Evolutionary conservation across 2,329 filamentous ascomycete genomes (phyloP).

Genomic region (Arthroderma sp.): DNA sequence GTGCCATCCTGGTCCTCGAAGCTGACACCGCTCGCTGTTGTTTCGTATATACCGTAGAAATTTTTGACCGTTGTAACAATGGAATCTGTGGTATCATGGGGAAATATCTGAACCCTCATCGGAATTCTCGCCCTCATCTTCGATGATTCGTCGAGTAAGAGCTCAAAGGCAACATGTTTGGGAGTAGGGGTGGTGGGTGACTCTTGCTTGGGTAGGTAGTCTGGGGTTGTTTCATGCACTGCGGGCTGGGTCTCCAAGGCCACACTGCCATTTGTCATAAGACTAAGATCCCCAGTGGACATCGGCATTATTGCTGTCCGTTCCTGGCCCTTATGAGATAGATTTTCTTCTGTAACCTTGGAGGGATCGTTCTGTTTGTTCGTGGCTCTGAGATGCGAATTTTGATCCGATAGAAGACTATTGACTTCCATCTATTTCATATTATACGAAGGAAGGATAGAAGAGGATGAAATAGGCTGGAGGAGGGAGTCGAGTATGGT

Average conservation of each 20-base stretch:
- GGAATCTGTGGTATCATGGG: conserved; percentile 91
- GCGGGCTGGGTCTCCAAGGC: no score
- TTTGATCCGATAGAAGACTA: neutral
- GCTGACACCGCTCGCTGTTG: conserved; percentile 68
- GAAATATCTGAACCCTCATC: conserved; percentile 70
- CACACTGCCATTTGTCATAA: no score
- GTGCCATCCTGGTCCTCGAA: conserved; percentile 86
- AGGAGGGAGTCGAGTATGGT: no score
- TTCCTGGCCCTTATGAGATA: no score
- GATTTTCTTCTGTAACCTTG: no score
- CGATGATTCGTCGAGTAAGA: conserved; percentile 45
- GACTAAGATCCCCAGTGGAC: no score
- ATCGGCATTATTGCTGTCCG: no score
- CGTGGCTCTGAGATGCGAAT: no score
- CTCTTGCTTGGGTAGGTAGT: conserved; percentile 19
- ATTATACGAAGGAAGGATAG: neutral
- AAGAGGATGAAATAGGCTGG: no score
- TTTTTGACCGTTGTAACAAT: conserved; percentile 98
- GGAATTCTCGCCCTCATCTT: conserved; percentile 49
- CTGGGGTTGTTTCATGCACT: conserved; percentile 15
- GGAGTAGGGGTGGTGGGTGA: conserved; percentile 28
- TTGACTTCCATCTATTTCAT: conserved; percentile 12
- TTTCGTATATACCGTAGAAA: conserved; percentile 91
- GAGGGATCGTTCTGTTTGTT: no score
- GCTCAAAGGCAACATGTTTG: conserved; percentile 53